A percentile compares a stretch with the other conserved stretches of the same genome.
phyloP scores from a whole-genome alignment of 2,329 filamentous ascomycete genomes.

The Xylariaceae sp. region DNA sequence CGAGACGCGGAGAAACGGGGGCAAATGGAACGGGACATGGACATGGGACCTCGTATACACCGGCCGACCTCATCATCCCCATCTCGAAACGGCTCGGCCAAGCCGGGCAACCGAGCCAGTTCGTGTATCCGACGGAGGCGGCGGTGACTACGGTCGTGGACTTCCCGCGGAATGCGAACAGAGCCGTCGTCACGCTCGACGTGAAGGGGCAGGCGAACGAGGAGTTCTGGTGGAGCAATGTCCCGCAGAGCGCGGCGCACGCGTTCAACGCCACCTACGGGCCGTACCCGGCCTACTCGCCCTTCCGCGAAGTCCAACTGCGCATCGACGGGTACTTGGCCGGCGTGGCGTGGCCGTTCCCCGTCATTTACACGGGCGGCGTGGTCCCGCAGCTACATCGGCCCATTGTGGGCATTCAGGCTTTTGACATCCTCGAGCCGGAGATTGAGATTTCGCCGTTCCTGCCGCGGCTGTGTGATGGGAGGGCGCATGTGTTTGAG shows the following conservation, averaged over 20 bases:
- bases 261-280: conserved; percentile 55
- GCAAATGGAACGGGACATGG: conserved; percentile 17
- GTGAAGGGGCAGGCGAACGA: conserved; percentile 70
- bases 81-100: conserved; percentile 51
- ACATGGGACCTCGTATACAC: conserved; percentile 34
- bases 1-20: neutral
- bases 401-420: conserved; percentile 71
- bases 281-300: conserved; percentile 59
- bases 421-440: conserved; percentile 72
- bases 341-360: conserved; percentile 76
- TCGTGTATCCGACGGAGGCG: conserved; percentile 57
- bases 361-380: conserved; percentile 65
- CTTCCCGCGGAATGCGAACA: conserved; percentile 61
- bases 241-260: conserved; percentile 54
- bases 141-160: conserved; percentile 49
- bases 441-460: conserved; percentile 80
- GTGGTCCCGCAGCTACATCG: conserved; percentile 71
- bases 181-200: conserved; percentile 69
- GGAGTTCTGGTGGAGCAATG: conserved; percentile 84
- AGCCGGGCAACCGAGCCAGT: conserved; percentile 55
- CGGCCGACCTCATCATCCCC: conserved; percentile 63
- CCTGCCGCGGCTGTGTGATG: conserved; percentile 63
- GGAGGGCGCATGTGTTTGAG: conserved; percentile 57
- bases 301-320: conserved; percentile 74
- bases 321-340: conserved; percentile 66